A percentile compares a stretch with the other conserved stretches of the same genome.
phyloP scores from a whole-genome alignment of 495 filamentous ascomycete species.

The Daldinia decipiens region DNA sequence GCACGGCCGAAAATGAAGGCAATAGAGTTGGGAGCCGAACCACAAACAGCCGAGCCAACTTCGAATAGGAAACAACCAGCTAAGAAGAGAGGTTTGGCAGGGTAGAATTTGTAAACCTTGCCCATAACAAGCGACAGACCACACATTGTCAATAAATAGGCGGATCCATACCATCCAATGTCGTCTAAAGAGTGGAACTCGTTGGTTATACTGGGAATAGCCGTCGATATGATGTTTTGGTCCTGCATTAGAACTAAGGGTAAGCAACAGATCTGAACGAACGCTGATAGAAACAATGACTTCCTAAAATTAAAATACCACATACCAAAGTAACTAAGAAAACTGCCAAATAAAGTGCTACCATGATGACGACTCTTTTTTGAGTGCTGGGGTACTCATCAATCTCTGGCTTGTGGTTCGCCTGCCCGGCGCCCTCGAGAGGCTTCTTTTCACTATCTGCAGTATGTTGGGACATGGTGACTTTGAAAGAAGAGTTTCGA shows the following conservation, averaged over 20 bases:
- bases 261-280: slow-evolving; percentile 1
- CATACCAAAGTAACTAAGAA: slow-evolving; percentile 32
- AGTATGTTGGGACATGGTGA: slow-evolving; percentile 5
- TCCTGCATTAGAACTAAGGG: slow-evolving; percentile 15
- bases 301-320: neutral
- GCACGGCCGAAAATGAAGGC: slow-evolving; percentile 68
- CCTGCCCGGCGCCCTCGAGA: neutral
- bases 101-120: slow-evolving; percentile 54
- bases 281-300: neutral
- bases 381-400: slow-evolving; percentile 16
- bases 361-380: slow-evolving; percentile 22
- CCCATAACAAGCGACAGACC: slow-evolving; percentile 54
- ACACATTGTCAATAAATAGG: slow-evolving; percentile 53
- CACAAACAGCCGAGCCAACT: slow-evolving; percentile 65
- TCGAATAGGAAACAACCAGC: slow-evolving; percentile 56
- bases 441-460: slow-evolving; percentile 22
- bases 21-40: slow-evolving; percentile 62
- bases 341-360: slow-evolving; percentile 21
- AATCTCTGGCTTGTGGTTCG: neutral
- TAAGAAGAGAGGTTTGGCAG: slow-evolving; percentile 28
- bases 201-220: slow-evolving; percentile 61
- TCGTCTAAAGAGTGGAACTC: slow-evolving; percentile 58
- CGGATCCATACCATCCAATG: slow-evolving; percentile 63
- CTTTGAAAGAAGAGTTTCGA: neutral
- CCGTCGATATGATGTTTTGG: slow-evolving; percentile 60